Percentiles rank a stretch among this genome's conserved stretches.
Evolutionary conservation across 2,329 filamentous ascomycete genomes (phyloP).

Genomic region (Alternaria hordeiaustralica): DNA sequence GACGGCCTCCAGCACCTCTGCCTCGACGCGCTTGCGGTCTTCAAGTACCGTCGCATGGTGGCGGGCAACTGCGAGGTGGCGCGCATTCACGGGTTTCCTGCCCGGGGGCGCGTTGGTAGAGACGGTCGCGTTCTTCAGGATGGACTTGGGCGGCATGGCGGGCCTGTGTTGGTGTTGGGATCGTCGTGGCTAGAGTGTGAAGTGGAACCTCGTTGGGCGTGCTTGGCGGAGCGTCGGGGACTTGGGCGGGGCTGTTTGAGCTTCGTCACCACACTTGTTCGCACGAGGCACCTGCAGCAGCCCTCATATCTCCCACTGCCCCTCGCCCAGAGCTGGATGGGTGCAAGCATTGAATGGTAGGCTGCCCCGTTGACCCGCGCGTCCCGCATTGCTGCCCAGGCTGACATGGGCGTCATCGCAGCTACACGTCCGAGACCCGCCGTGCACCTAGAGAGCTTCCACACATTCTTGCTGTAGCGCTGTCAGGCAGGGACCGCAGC

Average conservation of each 20-base stretch:
- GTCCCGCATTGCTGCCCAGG: constrained; percentile 15
- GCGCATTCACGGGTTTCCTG: constrained; percentile 44
- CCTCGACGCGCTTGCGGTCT: constrained; percentile 78
- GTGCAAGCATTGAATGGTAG: constrained; percentile 14
- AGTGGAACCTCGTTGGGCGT: constrained; percentile 10
- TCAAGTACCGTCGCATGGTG: constrained; percentile 85
- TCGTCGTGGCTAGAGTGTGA: constrained; percentile 10
- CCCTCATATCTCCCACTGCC: constrained; percentile 12
- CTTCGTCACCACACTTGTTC: constrained; percentile 25
- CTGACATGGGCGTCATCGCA: constrained; percentile 25
- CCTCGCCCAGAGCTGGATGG: constrained; percentile 17
- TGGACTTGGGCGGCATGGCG: constrained; percentile 53
- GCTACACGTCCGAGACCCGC: constrained; percentile 20
- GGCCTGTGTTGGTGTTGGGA: constrained; percentile 6
- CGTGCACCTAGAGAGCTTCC: constrained; percentile 9
- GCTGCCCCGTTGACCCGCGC: constrained; percentile 6
- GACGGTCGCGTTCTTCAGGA: constrained; percentile 46
- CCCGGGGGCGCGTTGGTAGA: constrained; percentile 27
- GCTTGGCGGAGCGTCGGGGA: constrained; percentile 17
- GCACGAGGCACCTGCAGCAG: constrained; percentile 17
- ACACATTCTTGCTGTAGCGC: constrained; percentile 7
- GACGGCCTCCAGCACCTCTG: constrained; percentile 73
- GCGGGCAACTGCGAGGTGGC: constrained; percentile 70
- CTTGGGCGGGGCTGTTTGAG: constrained; percentile 24
- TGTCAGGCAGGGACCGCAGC: constrained; percentile 18